Percentiles rank a stretch among this genome's conserved stretches.
Evolutionary conservation across 2,329 filamentous ascomycete species (phyloP).

Genomic region (Aspergillus sp.): DNA sequence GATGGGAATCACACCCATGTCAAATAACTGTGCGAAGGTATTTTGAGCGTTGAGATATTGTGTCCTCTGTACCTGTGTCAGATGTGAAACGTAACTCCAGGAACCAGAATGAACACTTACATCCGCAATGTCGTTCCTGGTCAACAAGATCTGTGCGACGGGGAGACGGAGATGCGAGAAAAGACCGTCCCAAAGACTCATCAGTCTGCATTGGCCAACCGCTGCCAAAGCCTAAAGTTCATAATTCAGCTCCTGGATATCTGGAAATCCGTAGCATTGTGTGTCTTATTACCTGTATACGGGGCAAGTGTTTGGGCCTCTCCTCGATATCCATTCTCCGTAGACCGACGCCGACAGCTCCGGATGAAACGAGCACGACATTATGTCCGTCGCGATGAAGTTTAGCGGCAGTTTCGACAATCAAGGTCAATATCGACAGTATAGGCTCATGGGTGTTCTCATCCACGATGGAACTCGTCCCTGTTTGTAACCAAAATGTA

Average conservation of each 20-base stretch:
- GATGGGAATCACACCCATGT: constrained; percentile 96
- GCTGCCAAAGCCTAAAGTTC: constrained; percentile 74
- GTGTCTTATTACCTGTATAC: constrained; percentile 67
- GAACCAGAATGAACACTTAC: constrained; percentile 50
- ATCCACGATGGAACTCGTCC: constrained; percentile 98
- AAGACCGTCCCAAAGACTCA: constrained; percentile 91
- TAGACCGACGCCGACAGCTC: constrained; percentile 91
- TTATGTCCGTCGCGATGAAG: constrained; percentile 87
- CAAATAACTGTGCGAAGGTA: constrained; percentile 83
- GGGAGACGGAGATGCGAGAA: constrained; percentile 87
- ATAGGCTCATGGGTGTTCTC: constrained; percentile 93
- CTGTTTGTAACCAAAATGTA: constrained; percentile 52
- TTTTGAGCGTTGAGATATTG: constrained; percentile 97
- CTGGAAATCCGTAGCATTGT: constrained; percentile 8
- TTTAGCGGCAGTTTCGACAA: constrained; percentile 89
- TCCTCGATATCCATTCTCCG: constrained; percentile 85
- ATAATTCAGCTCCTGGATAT: neutral
- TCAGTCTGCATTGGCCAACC: constrained; percentile 91
- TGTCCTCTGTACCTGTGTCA: constrained; percentile 61
- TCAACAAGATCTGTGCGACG: constrained; percentile 91
- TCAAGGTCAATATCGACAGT: constrained; percentile 83
- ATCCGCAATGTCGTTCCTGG: constrained; percentile 93
- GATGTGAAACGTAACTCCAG: neutral
- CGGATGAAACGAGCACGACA: constrained; percentile 95
- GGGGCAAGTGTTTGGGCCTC: constrained; percentile 84